Base-by-base conservation (phyloP, 371 early-diverging fungal species). In the Mortierella sp. region DNA sequence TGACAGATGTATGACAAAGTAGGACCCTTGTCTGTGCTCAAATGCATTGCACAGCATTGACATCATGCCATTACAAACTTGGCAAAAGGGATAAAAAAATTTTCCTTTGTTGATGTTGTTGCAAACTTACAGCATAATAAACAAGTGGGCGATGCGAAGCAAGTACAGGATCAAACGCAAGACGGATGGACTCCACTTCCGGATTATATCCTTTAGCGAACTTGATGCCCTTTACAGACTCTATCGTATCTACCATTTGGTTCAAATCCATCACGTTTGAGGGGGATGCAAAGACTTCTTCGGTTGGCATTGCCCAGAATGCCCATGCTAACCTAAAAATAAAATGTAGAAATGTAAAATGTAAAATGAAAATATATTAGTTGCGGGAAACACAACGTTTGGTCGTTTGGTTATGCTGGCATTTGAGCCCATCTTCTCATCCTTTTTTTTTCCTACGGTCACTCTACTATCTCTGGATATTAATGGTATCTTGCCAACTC, bases 81-180 rank as follows among this genome's bases (percentile, higher is more conserved):
- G 22, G 38, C 33, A 61, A 32, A 15, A 52, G 33, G 32, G 40
- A 33, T 13, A 58, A 5, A 55, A 47, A 21, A 58, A 28, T 63
- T 43, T 59, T 24, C 11, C 36, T 59, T 59, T 11, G 59, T 62
- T 47, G 10, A 43, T 28, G 28, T 28, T 28, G 28, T 21, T 40
- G 11, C 43, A 28, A 22, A 81, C 84, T 83, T 60, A 87, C 69
- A 16, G 83, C 64, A 69, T 94, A 94, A 53, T 92, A 86, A 16
- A 85, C 76, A 48, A 92, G 83, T 5, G 94, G 93, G n/a, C 92
- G 88, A 63, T 89, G 90, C 61, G 87, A 85, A 22, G 94, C 93
- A 45, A 88, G 85, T 19, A 94, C 87, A 3, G 92, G 90, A 65
- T 94, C 93, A 41, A 90, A 85, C 24, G 85, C 88, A 45, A 92